Conservation (phyloP, 179 eudicot species). For the Drosera spatulata region DNA sequence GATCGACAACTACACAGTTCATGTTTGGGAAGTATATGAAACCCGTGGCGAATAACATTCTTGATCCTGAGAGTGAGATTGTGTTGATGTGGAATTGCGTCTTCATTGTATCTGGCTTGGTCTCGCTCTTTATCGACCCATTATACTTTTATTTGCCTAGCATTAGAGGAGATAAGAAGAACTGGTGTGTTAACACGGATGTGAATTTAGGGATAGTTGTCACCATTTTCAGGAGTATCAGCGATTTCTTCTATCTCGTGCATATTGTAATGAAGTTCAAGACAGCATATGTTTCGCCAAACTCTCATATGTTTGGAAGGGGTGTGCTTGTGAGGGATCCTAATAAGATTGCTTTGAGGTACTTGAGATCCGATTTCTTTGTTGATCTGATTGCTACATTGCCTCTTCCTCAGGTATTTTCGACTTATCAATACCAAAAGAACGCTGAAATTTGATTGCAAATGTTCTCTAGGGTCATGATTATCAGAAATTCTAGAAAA, state of each 20-base stretch:
- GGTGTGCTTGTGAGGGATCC: slow-evolving; percentile 64
- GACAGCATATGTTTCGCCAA: slow-evolving; percentile 59
- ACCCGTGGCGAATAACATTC: slow-evolving; percentile 32
- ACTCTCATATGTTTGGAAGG: slow-evolving; percentile 61
- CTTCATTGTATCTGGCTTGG: slow-evolving; percentile 50
- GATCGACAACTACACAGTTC: too few relatives aligned
- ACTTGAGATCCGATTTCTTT: slow-evolving; percentile 45
- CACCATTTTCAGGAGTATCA: slow-evolving; percentile 47
- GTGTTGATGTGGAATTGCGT: slow-evolving; percentile 51
- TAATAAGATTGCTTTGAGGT: slow-evolving; percentile 38
- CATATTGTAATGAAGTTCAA: slow-evolving; percentile 49
- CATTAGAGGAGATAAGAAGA: slow-evolving; percentile 10
- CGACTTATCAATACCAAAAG: neutral
- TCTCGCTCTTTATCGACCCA: slow-evolving; percentile 65
- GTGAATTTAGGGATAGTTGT: slow-evolving; percentile 45
- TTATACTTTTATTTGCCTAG: slow-evolving; percentile 69
- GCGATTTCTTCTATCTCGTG: slow-evolving; percentile 47
- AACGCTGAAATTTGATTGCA: neutral
- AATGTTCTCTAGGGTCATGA: neutral
- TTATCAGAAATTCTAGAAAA: neutral
- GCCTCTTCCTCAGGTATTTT: slow-evolving; percentile 57
- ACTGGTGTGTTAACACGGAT: slow-evolving; percentile 37
- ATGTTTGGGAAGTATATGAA: too few relatives aligned
- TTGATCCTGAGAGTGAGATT: slow-evolving; percentile 59
- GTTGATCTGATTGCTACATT: slow-evolving; percentile 49